Evolutionary conservation across 768 basidiomycete genomes (phyloP), one percentile per base, ranked within the genome.

Genomic region (Mrakia gelida): DNA sequence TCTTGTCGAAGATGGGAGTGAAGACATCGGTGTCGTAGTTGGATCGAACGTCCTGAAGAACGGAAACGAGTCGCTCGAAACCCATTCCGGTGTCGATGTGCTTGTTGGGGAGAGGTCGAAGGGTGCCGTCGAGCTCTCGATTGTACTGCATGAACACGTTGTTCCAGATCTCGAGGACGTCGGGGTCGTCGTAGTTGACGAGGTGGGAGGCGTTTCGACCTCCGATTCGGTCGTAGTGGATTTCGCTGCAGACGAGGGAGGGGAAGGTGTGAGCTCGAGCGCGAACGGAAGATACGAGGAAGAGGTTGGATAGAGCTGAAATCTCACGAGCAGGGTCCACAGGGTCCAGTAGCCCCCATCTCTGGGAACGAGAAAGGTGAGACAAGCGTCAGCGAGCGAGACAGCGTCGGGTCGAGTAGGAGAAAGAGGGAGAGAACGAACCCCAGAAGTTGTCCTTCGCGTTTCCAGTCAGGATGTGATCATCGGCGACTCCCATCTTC

Each of bases 381-480:
- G 71, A 80, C 41, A 32, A 23, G 23, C 59, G 54, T 52, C 16
- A n/a, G 45, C 45, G 28, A 43, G 32, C 21, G 28, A 34, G 34
- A 75, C 52, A 65, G n/a, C 41, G 41, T 41, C 34, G 41, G 38
- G 18, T 52, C 49, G 49, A 52, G 15, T 2, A 7, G 23, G 15
- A 21, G 41, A 49, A 70, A 21, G 23, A n/a, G n/a, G 8, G 23
- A 16, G 16, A 54, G 43, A 34, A 81, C 89, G 70, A 84, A 94
- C 95, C 96, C 97, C 97, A 99, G 84, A 99, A 98, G 86, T 99
- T 99, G 84, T 98, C 95, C 84, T 97, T 97, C 7, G 94, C 92
- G 82, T 92, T 93, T 76, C 95, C 95, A 10, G 97, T 92, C 72
- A 99, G 86, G 80, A 99, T 92, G 81, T 95, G 95, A 80, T 92